These are phyloP conservation scores for Remersonia thermophila DNA, from an alignment of 2,329 filamentous ascomycete genomes.

Conservation along the genomic window DNA sequence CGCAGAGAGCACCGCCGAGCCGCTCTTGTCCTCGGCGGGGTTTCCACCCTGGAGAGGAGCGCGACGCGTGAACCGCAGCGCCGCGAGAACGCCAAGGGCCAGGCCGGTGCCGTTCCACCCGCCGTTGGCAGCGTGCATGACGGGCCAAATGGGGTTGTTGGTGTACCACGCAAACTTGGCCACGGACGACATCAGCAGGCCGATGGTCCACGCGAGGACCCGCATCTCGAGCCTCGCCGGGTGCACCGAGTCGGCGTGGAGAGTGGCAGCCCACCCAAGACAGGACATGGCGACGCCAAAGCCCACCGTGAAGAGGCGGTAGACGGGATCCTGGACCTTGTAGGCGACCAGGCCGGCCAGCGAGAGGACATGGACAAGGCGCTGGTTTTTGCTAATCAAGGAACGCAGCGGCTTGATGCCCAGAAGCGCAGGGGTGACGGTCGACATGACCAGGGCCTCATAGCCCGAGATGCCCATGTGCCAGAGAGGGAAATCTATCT, in stretches of 20 bases:
- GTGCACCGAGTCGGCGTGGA: slow-evolving; percentile 66
- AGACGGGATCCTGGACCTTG: slow-evolving; percentile 56
- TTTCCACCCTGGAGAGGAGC: slow-evolving; percentile 36
- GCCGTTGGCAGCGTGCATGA: slow-evolving; percentile 79
- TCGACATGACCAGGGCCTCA: slow-evolving; percentile 77
- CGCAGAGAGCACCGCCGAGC: slow-evolving; percentile 59
- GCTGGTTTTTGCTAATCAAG: slow-evolving; percentile 55
- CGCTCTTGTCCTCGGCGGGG: slow-evolving; percentile 32
- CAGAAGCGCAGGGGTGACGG: slow-evolving; percentile 69
- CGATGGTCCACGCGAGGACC: slow-evolving; percentile 67
- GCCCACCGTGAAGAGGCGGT: slow-evolving; percentile 67
- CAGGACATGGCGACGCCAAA: slow-evolving; percentile 72
- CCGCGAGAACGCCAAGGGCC: slow-evolving; percentile 60
- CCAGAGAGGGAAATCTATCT: slow-evolving; percentile 83
- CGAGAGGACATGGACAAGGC: slow-evolving; percentile 62
- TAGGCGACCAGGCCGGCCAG: slow-evolving; percentile 66
- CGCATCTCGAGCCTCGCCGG: slow-evolving; percentile 67
- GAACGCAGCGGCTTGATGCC: slow-evolving; percentile 56
- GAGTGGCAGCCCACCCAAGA: slow-evolving; percentile 71
- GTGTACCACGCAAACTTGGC: slow-evolving; percentile 89
- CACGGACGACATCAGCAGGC: slow-evolving; percentile 72
- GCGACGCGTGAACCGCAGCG: slow-evolving; percentile 61
- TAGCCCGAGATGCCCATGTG: slow-evolving; percentile 98
- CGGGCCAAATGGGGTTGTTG: slow-evolving; percentile 95
- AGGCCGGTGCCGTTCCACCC: slow-evolving; percentile 85